These are phyloP conservation scores for Pseudogymnoascus sp. DNA, from an alignment of 2,329 filamentous ascomycete species.

Conservation along the genomic window DNA sequence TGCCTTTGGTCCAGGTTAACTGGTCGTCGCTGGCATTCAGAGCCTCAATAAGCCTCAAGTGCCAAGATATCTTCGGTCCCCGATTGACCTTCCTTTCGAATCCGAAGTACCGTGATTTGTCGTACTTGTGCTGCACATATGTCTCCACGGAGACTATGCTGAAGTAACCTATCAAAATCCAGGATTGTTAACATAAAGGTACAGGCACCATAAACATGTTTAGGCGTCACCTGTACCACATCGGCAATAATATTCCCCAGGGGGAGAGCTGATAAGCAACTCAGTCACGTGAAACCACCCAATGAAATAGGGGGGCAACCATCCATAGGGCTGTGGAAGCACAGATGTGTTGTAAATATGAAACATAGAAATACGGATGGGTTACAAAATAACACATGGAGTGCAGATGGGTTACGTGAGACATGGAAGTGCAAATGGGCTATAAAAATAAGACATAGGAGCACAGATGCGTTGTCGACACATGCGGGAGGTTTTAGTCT, in stretches of 20 bases:
- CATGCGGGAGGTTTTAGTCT: background rate
- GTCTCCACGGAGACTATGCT: background rate
- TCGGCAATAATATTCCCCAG: background rate
- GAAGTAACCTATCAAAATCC: background rate
- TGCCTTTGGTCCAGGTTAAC: background rate
- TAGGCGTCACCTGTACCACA: background rate
- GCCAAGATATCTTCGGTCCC: background rate
- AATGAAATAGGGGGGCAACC: background rate
- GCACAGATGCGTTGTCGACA: background rate
- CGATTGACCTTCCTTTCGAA: background rate
- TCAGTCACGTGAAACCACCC: background rate
- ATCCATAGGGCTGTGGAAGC: background rate
- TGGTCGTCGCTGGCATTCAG: background rate
- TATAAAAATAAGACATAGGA: background rate
- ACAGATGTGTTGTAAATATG: slow-evolving; percentile 4
- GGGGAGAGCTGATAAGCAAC: background rate
- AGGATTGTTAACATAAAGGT: background rate
- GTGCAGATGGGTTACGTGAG: background rate
- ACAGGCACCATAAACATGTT: too few species aligned
- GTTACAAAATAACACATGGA: background rate
- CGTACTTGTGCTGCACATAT: background rate
- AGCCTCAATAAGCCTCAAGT: background rate
- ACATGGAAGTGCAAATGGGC: background rate
- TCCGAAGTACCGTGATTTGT: background rate
- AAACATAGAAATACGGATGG: background rate